phyloP scores from a whole-genome alignment of 75 land plant genomes.

The Cupressus sempervirens region DNA sequence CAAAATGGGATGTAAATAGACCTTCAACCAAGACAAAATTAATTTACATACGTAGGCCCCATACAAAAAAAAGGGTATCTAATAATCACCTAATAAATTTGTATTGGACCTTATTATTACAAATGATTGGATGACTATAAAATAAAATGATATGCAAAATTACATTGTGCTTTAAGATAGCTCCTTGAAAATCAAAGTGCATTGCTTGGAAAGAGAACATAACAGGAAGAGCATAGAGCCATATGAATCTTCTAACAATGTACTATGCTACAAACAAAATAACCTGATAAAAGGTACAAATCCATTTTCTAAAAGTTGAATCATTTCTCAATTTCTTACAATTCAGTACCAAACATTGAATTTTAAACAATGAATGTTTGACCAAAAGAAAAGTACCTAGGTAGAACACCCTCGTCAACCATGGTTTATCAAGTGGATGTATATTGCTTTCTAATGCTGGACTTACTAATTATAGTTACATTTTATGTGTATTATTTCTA shows the following conservation, averaged over 20 bases:
- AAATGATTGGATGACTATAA: neutral
- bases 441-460: neutral
- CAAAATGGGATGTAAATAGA: neutral
- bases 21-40: neutral
- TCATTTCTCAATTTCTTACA: neutral
- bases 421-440: neutral
- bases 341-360: neutral
- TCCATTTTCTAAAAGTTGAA: constrained; percentile 1
- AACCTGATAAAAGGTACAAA: neutral
- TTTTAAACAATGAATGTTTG: neutral
- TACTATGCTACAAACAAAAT: too few species aligned
- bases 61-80: neutral
- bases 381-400: neutral
- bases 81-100: neutral
- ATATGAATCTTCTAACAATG: neutral
- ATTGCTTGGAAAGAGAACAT: too few species aligned
- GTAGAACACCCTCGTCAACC: neutral
- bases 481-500: too few species aligned
- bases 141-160: neutral
- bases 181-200: neutral
- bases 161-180: neutral
- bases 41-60: neutral
- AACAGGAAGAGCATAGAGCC: neutral
- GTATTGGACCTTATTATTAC: neutral
- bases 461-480: neutral